A percentile compares a stretch with the other conserved stretches of the same genome.
Conservation (phyloP, 2,329 filamentous ascomycete species). For the Aspergillus fijiensis region DNA sequence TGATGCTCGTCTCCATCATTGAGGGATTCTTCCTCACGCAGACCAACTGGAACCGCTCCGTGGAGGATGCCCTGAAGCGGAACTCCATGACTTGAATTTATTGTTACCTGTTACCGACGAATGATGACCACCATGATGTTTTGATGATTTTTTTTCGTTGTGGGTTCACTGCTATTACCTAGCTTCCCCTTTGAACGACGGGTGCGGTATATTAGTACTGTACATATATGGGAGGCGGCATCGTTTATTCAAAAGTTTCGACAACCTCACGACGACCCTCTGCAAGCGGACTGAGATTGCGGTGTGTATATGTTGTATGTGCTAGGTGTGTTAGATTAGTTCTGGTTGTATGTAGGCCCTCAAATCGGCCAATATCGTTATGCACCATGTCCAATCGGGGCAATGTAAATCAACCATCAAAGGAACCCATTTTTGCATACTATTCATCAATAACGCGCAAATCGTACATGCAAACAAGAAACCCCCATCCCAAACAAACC, state of each 20-base stretch:
- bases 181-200: neutral
- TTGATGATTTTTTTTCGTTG: neutral
- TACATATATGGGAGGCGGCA: neutral
- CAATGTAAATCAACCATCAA: neutral
- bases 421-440: neutral
- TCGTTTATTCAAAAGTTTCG: neutral
- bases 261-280: neutral
- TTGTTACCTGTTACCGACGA: neutral
- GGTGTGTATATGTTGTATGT: neutral
- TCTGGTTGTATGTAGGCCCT: neutral
- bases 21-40: constrained; percentile 58
- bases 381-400: neutral
- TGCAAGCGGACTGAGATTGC: neutral
- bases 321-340: neutral
- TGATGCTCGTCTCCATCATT: constrained; percentile 57
- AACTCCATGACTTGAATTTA: constrained; percentile 42
- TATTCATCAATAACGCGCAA: neutral
- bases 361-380: too few species aligned
- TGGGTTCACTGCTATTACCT: neutral
- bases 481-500: constrained; percentile 1
- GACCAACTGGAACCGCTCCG: constrained; percentile 58
- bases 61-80: constrained; percentile 59
- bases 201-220: neutral
- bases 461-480: too few species aligned
- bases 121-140: constrained; percentile 1